Base-by-base conservation (phyloP, 1,139 yeast species). In the Lodderomyces beijingensis region DNA sequence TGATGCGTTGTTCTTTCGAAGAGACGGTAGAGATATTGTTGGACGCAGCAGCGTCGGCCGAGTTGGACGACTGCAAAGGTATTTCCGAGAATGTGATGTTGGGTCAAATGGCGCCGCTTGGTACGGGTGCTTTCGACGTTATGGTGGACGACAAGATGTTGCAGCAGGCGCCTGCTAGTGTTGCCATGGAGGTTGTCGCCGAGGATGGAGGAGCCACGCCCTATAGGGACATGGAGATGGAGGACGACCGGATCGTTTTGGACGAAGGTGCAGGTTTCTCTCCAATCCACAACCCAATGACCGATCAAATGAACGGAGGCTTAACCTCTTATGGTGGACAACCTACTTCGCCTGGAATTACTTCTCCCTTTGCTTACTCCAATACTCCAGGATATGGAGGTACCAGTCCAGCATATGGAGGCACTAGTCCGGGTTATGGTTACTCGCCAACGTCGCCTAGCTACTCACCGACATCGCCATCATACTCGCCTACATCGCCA, bases 1-100 rank as follows among this genome's bases (percentile, higher is more conserved):
- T 93, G 55, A 93, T 93, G 98, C 79, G 98, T 64, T 91, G 96
- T 70, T 91, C 98, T 33, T 93, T 93, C 69, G 99, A 93, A 67
- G 98, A 93, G 62, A 93, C 99, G 2, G 98, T 91, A 26, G 98
- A 93, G 65, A 91, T 93, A 53, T 68, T 93, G 55, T 78, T 93
- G 50, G 98, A 93, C 54, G 99, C 99, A 24, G 98, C 96, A 55
- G 95, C 97, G 3, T 79, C 94, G 27, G 98, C 98, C 14, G 98
- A 93, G 57, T 69, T 91, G 43, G 99, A 93, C 65, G 97, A 91
- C 49, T 93, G 98, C 63, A 85, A 89, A 49, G 99, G 99, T 71
- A 95, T 93, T 42, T 91, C 98, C 28, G 97, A 93, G 59, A 93
- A 91, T 55, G 95, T 93, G 39, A 86, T 93, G 73, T 76, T 93